Evolutionary conservation across 2,329 filamentous ascomycete genomes (phyloP).

Genomic region (Alternaria rosae): DNA sequence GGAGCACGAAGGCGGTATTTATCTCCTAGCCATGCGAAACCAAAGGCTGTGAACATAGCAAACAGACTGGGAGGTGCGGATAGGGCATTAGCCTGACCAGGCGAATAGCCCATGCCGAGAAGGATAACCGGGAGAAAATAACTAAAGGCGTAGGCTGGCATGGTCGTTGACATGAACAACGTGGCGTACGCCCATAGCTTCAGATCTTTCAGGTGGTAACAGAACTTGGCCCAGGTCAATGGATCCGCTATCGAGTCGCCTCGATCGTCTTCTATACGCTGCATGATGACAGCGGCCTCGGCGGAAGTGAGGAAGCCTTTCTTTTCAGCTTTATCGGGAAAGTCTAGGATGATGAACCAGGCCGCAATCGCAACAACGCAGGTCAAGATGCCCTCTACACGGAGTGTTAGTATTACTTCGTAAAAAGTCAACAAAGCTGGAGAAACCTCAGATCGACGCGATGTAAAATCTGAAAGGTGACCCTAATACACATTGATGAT

Average conservation of each 20-base stretch:
- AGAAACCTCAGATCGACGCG: background rate
- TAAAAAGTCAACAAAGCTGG: background rate
- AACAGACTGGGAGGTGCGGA: constrained; percentile 35
- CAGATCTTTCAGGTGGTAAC: constrained; percentile 27
- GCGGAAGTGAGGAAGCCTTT: constrained; percentile 29
- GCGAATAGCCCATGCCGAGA: constrained; percentile 31
- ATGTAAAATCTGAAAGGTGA: background rate
- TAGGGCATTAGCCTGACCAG: constrained; percentile 25
- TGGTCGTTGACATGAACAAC: constrained; percentile 32
- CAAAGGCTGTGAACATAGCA: constrained; percentile 33
- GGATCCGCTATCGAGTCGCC: constrained; percentile 32
- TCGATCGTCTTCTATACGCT: constrained; percentile 34
- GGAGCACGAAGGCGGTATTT: constrained; percentile 36
- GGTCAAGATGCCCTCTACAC: constrained; percentile 38
- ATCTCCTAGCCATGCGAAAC: constrained; percentile 34
- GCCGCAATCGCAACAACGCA: constrained; percentile 34
- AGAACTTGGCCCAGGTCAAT: constrained; percentile 28
- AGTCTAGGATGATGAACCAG: constrained; percentile 39
- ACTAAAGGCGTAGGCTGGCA: constrained; percentile 35
- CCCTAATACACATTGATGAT: background rate
- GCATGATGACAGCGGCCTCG: constrained; percentile 28
- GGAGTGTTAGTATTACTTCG: constrained; percentile 21
- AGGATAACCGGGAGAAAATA: constrained; percentile 42
- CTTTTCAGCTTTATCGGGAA: constrained; percentile 36
- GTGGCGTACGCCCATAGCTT: constrained; percentile 36